Base-by-base conservation (phyloP, 768 basidiomycete genomes). In the Chalciporus chontae region DNA sequence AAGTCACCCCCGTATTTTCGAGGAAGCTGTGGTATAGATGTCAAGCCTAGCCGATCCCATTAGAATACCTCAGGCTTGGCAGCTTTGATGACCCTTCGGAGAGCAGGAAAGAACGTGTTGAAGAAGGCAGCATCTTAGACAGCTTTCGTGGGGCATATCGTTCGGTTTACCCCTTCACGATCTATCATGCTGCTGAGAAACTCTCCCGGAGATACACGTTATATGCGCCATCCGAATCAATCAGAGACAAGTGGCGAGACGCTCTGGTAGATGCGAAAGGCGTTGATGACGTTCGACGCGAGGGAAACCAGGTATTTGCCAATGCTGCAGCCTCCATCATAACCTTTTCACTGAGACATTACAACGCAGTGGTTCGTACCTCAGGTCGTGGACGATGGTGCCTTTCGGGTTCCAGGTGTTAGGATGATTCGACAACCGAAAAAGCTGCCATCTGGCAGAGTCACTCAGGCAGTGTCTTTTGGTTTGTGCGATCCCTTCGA, bases 31-130 rank as follows among this genome's bases (percentile, higher is more conserved):
- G 10, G 31, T 56, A 32, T 49, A 15, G 45, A 57, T 52, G 42
- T 40, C 42, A 53, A 47, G 15, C 32, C 31, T 54, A 92, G 90
- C 90, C 90, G 24, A 78, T 93, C 47, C 85, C 89, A 4, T 69
- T 93, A 3, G 84, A 86, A 32, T 91, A 84, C 55, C 77, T 93
- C n/a, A 81, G 80, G 15, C 73, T 91, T 8, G 88, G 78, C 24
- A 69, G 76, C 14, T 93, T 92, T 61, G 71, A 75, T 17, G 73
- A 63, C 1, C 71, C 78, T 6, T 70, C 81, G 5, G 90, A 90
- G 55, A 72, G 67, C 42, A 79, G 87, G 29, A 83, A 78, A 60
- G 87, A 85, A 53, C 77, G 76, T 39, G 58, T 71, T 14, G 83
- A 86, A 43, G 83, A 80, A 42, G 77, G 79, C 32, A 62, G 77